Percentiles rank a stretch among this genome's conserved stretches.
Conservation (phyloP, 2,329 filamentous ascomycete genomes). For the Beauveria pseudobassiana region DNA sequence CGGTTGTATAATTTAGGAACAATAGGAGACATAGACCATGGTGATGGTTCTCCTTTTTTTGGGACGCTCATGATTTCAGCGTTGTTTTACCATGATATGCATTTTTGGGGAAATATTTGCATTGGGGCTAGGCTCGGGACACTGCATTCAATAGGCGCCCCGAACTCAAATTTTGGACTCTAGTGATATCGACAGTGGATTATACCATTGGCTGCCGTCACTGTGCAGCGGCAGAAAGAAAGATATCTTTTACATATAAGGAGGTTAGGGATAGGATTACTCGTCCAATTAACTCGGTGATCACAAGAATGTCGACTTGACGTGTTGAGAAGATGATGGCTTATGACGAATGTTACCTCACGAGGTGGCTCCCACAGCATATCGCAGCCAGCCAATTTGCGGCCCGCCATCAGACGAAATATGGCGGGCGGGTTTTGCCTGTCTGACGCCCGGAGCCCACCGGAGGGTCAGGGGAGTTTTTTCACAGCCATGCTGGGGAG, state of each 20-base stretch:
- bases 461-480: slow-evolving; percentile 13
- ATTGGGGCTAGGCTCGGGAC: background rate
- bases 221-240: background rate
- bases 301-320: background rate
- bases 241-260: background rate
- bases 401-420: slow-evolving; percentile 6
- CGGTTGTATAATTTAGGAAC: slow-evolving; percentile 4
- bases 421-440: slow-evolving; percentile 3
- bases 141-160: background rate
- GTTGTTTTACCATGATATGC: slow-evolving; percentile 2
- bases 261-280: background rate
- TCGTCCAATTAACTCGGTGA: background rate
- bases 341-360: background rate
- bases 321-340: background rate
- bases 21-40: background rate
- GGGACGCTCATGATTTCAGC: slow-evolving; percentile 7
- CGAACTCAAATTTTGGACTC: background rate
- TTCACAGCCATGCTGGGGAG: background rate
- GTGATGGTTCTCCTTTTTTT: background rate
- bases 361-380: background rate
- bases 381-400: slow-evolving; percentile 1
- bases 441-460: slow-evolving; percentile 5
- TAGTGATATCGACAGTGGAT: background rate
- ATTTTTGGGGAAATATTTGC: slow-evolving; percentile 2
- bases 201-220: background rate